Evolutionary conservation across 805 yeast species (phyloP).

Genomic region (Candida pseudofarinosa): DNA sequence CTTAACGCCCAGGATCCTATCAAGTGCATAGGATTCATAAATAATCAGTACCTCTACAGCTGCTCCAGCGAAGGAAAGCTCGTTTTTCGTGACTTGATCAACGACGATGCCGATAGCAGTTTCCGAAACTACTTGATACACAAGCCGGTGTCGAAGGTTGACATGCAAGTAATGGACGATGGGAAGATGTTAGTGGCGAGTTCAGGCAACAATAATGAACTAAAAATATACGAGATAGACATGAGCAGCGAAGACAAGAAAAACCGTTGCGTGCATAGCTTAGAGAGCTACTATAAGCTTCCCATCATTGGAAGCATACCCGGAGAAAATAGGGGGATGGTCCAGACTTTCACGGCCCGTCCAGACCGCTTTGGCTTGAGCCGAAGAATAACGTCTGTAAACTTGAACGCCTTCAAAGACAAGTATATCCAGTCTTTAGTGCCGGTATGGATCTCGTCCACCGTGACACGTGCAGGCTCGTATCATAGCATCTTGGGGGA

Average conservation of each 20-base stretch:
- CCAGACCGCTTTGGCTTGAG: constrained; percentile 4
- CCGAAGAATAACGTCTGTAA: constrained; percentile 4
- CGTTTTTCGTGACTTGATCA: constrained; percentile 30
- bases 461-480: constrained; percentile 1
- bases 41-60: constrained; percentile 26
- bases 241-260: constrained; percentile 2
- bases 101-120: constrained; percentile 31
- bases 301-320: not conserved
- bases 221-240: constrained; percentile 22
- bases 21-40: constrained; percentile 21
- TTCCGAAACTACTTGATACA: constrained; percentile 22
- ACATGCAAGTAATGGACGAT: constrained; percentile 9
- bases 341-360: not conserved
- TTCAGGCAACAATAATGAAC: constrained; percentile 25
- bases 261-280: not conserved
- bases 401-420: constrained; percentile 5
- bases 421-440: constrained; percentile 6
- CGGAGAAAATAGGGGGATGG: not conserved
- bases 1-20: constrained; percentile 20
- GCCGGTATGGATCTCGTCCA: constrained; percentile 13
- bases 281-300: not conserved
- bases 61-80: constrained; percentile 33
- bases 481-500: constrained; percentile 8
- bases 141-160: constrained; percentile 21
- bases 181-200: constrained; percentile 16